A percentile compares a stretch with the other conserved stretches of the same genome.
phyloP scores from a whole-genome alignment of 176 grass and related monocot species.

The Oropetium thomaeum region DNA sequence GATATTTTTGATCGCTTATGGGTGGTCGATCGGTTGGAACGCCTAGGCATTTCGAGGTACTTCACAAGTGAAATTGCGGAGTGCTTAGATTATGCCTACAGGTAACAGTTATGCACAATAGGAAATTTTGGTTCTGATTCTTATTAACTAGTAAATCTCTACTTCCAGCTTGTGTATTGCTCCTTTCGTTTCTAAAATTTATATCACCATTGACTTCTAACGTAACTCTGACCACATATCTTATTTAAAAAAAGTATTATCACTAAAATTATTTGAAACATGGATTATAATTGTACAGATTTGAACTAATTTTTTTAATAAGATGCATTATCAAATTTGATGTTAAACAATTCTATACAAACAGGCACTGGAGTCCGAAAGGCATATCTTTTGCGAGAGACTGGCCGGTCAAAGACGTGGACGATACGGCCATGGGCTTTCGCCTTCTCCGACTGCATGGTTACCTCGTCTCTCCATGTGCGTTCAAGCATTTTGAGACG shows the following conservation, averaged over 20 bases:
- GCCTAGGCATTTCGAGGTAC: slow-evolving; percentile 37
- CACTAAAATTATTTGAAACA: no score
- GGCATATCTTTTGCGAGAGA: slow-evolving; percentile 2
- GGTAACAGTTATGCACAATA: neutral
- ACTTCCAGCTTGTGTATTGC: no score
- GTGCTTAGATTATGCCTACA: neutral
- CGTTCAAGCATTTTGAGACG: slow-evolving; percentile 37
- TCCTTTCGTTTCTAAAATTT: no score
- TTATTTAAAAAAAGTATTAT: no score
- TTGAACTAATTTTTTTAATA: no score
- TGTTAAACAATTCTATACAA: no score
- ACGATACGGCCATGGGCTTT: slow-evolving; percentile 50
- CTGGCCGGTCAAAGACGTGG: slow-evolving; percentile 15
- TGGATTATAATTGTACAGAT: no score
- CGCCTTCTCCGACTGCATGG: slow-evolving; percentile 44
- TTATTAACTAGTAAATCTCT: no score
- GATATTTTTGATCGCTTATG: slow-evolving; percentile 39
- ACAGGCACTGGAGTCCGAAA: neutral
- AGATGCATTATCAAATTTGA: no score
- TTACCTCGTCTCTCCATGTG: slow-evolving; percentile 37
- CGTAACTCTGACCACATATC: no score
- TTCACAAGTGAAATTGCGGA: slow-evolving; percentile 34
- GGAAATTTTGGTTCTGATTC: no score
- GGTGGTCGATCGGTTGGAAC: slow-evolving; percentile 33
- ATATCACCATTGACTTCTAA: no score